Evolutionary conservation across 2,329 filamentous ascomycete genomes (phyloP), one percentile per base, ranked within the genome.

Genomic region (Aureobasidium mangrovei): DNA sequence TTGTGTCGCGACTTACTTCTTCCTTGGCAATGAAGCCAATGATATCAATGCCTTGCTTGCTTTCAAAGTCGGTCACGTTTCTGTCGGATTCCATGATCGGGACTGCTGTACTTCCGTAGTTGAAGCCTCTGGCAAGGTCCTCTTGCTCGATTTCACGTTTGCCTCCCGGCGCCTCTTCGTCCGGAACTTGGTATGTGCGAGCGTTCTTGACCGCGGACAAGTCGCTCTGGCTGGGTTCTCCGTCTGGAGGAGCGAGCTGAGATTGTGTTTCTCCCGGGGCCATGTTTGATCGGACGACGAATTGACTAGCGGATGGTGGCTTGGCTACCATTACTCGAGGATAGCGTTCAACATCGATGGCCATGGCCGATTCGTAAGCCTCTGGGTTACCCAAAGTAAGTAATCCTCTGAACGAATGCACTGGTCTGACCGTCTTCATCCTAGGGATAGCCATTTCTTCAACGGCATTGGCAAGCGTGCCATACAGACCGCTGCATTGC

Each of bases 101-200:
- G 1, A 98, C 91, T 2, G 88, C 89, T 0, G 91, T 96, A 55
- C 90, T 81, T 43, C 93, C 93, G 66, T 98, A 98, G 64, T 89
- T 84, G 64, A 91, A 98, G 0, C 93, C 93, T 67, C 90, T 95
- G n/a, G 88, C 88, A 36, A 98, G 77, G 12, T 88, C 81, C 10
- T 95, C 90, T 56, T 83, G 82, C 29, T 86, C 82, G 28, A 98
- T 83, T 52, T 95, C 88, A 53, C 78, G 79, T 70, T 91, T 95
- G 9, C 87, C 86, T 12, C 88, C 89, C 0, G 85, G 83, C 0
- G 83, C 83, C 38, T 79, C 74, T 4, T 85, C 79, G 58, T 96
- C 88, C 36, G 84, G 80, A 56, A 97, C 80, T 63, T 85, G 85
- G 70, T 97, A 98, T 1, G 82, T 82, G 40, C 88, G 82, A n/a